A percentile compares a stretch with the other conserved stretches of the same genome.
phyloP scores from a whole-genome alignment of 2,329 filamentous ascomycete genomes.

The Diaporthe humulicola region DNA sequence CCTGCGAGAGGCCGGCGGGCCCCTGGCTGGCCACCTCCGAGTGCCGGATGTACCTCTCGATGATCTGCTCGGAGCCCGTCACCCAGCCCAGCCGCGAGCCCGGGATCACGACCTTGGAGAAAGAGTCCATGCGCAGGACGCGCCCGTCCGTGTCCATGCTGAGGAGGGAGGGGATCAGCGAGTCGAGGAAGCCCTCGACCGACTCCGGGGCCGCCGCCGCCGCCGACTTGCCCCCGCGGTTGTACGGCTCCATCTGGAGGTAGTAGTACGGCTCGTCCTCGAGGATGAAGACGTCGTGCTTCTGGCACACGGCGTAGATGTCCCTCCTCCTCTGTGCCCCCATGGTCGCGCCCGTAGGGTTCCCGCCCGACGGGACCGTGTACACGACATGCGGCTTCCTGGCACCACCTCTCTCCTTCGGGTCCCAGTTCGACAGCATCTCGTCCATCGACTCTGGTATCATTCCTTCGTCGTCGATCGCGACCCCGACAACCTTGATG shows the following conservation, averaged over 20 bases:
- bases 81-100: constrained; percentile 90
- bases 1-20: constrained; percentile 86
- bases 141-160: constrained; percentile 88
- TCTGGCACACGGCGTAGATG: constrained; percentile 83
- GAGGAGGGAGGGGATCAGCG: constrained; percentile 81
- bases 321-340: constrained; percentile 74
- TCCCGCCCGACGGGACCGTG: constrained; percentile 83
- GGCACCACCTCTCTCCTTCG: constrained; percentile 54
- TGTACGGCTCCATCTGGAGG: constrained; percentile 85
- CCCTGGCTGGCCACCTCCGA: constrained; percentile 88
- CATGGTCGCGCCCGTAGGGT: constrained; percentile 91
- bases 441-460: constrained; percentile 65
- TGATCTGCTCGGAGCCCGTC: constrained; percentile 85
- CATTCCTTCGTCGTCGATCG: constrained; percentile 67
- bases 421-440: constrained; percentile 65
- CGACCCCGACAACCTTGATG: constrained; percentile 63
- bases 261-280: constrained; percentile 98
- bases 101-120: constrained; percentile 91
- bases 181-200: constrained; percentile 80
- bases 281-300: constrained; percentile 88
- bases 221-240: constrained; percentile 63
- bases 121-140: constrained; percentile 91
- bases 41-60: constrained; percentile 86
- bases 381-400: constrained; percentile 69
- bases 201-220: constrained; percentile 68